phyloP scores from a whole-genome alignment of 208 protist species.

The Leishmania major region DNA sequence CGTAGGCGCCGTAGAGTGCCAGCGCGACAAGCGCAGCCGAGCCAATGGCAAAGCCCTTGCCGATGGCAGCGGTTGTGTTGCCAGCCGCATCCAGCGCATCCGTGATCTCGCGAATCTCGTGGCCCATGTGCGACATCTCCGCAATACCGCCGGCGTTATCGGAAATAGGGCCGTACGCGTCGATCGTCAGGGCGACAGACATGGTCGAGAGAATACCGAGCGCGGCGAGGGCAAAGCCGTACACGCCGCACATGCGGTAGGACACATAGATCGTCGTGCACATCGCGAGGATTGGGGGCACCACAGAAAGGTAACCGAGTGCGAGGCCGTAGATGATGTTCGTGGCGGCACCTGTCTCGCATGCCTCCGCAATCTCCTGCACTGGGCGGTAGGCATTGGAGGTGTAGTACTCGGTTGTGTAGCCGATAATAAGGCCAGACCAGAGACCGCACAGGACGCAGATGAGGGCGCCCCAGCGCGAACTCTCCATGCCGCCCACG shows the following conservation, averaged over 20 bases:
- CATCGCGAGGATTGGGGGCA: slow-evolving; percentile 92
- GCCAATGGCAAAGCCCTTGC: slow-evolving; percentile 96
- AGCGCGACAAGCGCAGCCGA: slow-evolving; percentile 94
- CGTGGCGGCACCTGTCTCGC: slow-evolving; percentile 88
- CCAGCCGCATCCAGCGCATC: slow-evolving; percentile 95
- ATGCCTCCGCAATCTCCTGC: slow-evolving; percentile 79
- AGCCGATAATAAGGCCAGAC: slow-evolving; percentile 89
- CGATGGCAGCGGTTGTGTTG: slow-evolving; percentile 96
- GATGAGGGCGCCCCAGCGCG: slow-evolving; percentile 65
- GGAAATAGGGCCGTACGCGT: slow-evolving; percentile 96
- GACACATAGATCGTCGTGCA: slow-evolving; percentile 82
- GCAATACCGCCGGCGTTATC: slow-evolving; percentile 97
- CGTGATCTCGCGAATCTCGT: slow-evolving; percentile 91
- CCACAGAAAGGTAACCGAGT: slow-evolving; percentile 93
- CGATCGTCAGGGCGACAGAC: slow-evolving; percentile 92
- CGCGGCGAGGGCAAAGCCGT: slow-evolving; percentile 94
- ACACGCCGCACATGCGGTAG: slow-evolving; percentile 80
- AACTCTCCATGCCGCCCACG: slow-evolving; percentile 35
- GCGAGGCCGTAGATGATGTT: slow-evolving; percentile 95
- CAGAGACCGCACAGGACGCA: slow-evolving; percentile 85
- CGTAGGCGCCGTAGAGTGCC: slow-evolving; percentile 94
- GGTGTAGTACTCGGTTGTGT: slow-evolving; percentile 94
- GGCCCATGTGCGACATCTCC: slow-evolving; percentile 90
- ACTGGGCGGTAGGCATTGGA: slow-evolving; percentile 87
- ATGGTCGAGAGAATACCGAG: slow-evolving; percentile 96